Evolutionary conservation across 2,329 filamentous ascomycete genomes (phyloP), one percentile per base, ranked within the genome.

Genomic region (Fusarium sp.): DNA sequence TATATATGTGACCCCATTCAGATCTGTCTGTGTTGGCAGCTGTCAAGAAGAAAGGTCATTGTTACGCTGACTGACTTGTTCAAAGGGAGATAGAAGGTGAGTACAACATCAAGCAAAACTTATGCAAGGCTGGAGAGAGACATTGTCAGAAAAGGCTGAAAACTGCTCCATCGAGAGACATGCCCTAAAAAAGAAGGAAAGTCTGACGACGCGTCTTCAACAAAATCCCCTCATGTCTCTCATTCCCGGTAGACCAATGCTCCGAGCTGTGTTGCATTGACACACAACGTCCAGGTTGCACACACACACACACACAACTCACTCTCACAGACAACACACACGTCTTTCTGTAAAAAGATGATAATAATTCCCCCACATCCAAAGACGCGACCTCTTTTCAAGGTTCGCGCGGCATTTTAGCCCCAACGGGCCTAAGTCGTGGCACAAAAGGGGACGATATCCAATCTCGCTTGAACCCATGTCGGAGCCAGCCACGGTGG

Each of bases 381-480:
- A 43, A 5, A 50, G 47, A 52, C 47, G 25, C 47, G 47, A 27
- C 15, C n/a, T 43, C 38, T 27, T 10, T 47, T 32, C 47, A 52
- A 52, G 47, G 47, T 32, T 52, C 47, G 27, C 47, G 47, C 47
- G 47, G 47, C 47, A 52, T 52, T 52, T 52, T 52, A 52, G 27
- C 27, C 47, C 47, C 47, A 52, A 52, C 25, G 25, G 47, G 47
- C 38, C 37, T 25, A 45, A 12, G 27, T 32, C 47, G 27, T 52
- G 47, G 17, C 37, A 52, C 40, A 47, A 75, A 76, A 69, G 47
- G 57, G 65, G 71, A 65, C 25, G 3, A 59, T 30, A 37, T 56
- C 68, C 70, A 77, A 78, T 78, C 58, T 78, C 76, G 76, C 76
- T 78, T 78, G 69, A 32, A 12, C 43, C 72, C 71, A 70, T 73